Percentiles rank a stretch among this genome's conserved stretches.
Evolutionary conservation across 148 eudicot genomes (phyloP).

Genomic region (Chenopodium quinoa): DNA sequence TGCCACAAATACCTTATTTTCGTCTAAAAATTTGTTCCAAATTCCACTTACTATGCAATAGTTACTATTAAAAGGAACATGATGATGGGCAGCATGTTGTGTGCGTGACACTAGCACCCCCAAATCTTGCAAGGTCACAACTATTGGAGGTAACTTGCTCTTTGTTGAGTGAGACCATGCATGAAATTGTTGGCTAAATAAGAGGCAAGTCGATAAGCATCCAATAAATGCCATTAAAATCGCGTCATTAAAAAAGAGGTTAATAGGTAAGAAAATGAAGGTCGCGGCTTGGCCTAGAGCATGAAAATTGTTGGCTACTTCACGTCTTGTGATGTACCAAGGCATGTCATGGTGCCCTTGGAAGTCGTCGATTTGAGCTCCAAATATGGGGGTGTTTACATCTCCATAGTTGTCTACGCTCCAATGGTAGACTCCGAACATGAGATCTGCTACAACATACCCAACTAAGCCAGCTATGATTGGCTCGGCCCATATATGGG

Average conservation of each 20-base stretch:
- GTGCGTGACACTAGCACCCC: conserved; percentile 64
- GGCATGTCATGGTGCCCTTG: conserved; percentile 86
- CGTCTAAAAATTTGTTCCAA: conserved; percentile 68
- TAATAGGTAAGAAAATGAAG: conserved; percentile 55
- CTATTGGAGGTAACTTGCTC: conserved; percentile 60
- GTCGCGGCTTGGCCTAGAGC: conserved; percentile 48
- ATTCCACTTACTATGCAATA: conserved; percentile 89
- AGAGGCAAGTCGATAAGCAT: conserved; percentile 52
- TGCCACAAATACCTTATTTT: conserved; percentile 53
- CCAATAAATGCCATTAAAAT: conserved; percentile 48
- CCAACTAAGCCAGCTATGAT: conserved; percentile 49
- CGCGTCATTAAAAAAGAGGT: conserved; percentile 40
- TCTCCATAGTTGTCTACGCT: conserved; percentile 76
- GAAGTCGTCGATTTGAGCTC: conserved; percentile 68
- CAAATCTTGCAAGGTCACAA: conserved; percentile 61
- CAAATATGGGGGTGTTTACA: conserved; percentile 59
- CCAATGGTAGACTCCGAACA: conserved; percentile 92
- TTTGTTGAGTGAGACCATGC: conserved; percentile 86
- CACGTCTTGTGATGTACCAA: conserved; percentile 60
- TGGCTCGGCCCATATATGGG: conserved; percentile 59
- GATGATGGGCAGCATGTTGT: conserved; percentile 74
- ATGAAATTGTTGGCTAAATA: conserved; percentile 93
- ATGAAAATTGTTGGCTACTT: conserved; percentile 69
- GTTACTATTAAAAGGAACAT: conserved; percentile 58
- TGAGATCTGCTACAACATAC: conserved; percentile 71